A percentile compares a stretch with the other conserved stretches of the same genome.
Evolutionary conservation across 352 stramenopile species (phyloP).

Genomic region (Phytophthora rubi): DNA sequence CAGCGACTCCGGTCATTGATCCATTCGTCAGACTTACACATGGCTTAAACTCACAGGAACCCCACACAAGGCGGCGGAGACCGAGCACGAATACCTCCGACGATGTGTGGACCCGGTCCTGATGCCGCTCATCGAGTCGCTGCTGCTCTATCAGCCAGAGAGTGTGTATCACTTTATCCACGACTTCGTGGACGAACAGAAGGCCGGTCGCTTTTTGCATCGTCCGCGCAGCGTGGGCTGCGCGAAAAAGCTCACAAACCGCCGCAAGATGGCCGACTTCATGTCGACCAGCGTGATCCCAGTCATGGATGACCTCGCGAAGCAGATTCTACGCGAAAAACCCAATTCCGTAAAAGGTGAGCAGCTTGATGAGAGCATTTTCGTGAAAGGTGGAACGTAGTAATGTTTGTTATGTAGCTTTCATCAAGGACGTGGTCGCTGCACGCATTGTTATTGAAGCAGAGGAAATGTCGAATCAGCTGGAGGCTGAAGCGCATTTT

Average conservation of each 20-base stretch:
- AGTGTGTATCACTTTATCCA: conserved; percentile 86
- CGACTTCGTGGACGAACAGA: conserved; percentile 76
- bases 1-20: not conserved
- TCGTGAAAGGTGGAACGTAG: not conserved
- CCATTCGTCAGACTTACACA: not conserved
- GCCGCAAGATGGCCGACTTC: conserved; percentile 82
- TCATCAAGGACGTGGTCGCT: conserved; percentile 69
- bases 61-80: conserved; percentile 44
- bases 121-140: conserved; percentile 82
- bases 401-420: conserved; percentile 29
- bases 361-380: not conserved
- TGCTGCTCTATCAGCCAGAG: conserved; percentile 81
- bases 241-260: conserved; percentile 74
- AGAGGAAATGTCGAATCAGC: conserved; percentile 48
- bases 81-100: conserved; percentile 84
- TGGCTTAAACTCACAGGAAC: conserved; percentile 3
- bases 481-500: conserved; percentile 49
- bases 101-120: conserved; percentile 80
- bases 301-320: conserved; percentile 85
- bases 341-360: conserved; percentile 69
- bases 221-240: conserved; percentile 44
- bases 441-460: conserved; percentile 53
- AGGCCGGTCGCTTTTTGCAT: conserved; percentile 47
- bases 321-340: conserved; percentile 79
- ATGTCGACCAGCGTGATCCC: conserved; percentile 87